Base-by-base conservation (phyloP, 2,329 filamentous ascomycete species). In the Sporothrix sp. region DNA sequence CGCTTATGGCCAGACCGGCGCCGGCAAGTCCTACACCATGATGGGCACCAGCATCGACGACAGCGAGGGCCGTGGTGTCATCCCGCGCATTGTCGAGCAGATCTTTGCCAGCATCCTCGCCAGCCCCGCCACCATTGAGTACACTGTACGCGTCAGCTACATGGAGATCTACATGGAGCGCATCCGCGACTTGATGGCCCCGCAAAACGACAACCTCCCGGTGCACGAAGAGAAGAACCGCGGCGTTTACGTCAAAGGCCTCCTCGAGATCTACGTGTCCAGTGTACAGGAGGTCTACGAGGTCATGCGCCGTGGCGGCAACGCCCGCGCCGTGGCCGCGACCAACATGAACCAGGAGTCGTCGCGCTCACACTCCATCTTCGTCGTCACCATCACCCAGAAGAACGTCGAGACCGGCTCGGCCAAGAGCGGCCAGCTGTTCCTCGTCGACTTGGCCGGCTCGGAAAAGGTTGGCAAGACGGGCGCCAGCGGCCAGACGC, bases 141-240 rank as follows among this genome's bases (percentile, higher is more conserved):
- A 97, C 68, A 97, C 90, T n/a, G 91, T 98, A 48, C 82, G 90
- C 51, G 91, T 97, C 63, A 95, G 89, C 68, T 97, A 97, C 70
- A 96, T 98, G 90, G 93, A 98, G 70, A 97, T 98, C 58, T 98
- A 98, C 74, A 98, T 97, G 93, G 93, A 98, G 72, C 82, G 86
- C 60, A 97, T 98, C 66, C 82, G 91, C 62, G 93, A 98, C 80
- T 71, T 98, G 62, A 73, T 98, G 57, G 82, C 85, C 21, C 93
- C 93, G 10, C 85, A 90, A 54, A 95, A 97, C 68, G 91, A 96
- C 71, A 97, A 97, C 64, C 73, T 98, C 48, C 90, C 91, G 0
- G 84, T 97, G n/a, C 93, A 97, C 70, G 93, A 98, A 63, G 93
- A 97, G 69, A 95, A 96, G 76, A 93, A 85, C 64, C 79, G 87